Evolutionary conservation across 1,139 yeast genomes (phyloP).

Genomic region (Pichia sp.): DNA sequence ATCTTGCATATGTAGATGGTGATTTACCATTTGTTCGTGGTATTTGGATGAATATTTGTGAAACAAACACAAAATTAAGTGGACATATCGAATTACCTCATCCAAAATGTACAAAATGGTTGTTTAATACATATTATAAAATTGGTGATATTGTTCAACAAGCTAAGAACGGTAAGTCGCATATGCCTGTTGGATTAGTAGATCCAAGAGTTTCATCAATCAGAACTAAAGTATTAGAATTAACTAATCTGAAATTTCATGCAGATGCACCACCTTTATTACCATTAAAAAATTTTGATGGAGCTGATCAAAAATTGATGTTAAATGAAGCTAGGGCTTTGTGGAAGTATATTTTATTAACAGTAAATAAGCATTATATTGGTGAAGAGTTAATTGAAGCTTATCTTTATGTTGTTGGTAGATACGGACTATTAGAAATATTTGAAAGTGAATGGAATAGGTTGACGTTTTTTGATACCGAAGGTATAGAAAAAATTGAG

Average conservation of each 20-base stretch:
- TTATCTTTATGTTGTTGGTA: conserved; percentile 49
- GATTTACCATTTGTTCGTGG: conserved; percentile 73
- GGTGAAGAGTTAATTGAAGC: conserved; percentile 41
- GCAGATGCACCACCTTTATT: conserved; percentile 53
- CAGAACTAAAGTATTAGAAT: conserved; percentile 23
- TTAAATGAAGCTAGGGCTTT: conserved; percentile 75
- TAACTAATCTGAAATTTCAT: conserved; percentile 26
- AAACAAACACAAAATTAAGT: conserved; percentile 20
- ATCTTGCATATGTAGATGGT: conserved; percentile 70
- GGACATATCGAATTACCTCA: conserved; percentile 30
- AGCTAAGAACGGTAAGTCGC: conserved; percentile 1
- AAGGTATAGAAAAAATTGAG: not conserved
- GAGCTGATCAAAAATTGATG: conserved; percentile 37
- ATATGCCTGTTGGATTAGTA: conserved; percentile 31
- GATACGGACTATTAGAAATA: conserved; percentile 39
- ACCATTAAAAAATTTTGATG: conserved; percentile 41
- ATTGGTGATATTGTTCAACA: conserved; percentile 19
- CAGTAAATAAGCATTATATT: conserved; percentile 35
- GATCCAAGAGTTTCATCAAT: conserved; percentile 29
- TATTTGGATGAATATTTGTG: conserved; percentile 38
- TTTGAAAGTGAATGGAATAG: conserved; percentile 46
- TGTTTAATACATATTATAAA: conserved; percentile 51
- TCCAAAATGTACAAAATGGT: conserved; percentile 44
- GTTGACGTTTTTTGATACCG: conserved; percentile 38
- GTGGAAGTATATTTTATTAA: conserved; percentile 49